Conservation (phyloP, 140 eudicot species). For the Anethum foeniculum region DNA sequence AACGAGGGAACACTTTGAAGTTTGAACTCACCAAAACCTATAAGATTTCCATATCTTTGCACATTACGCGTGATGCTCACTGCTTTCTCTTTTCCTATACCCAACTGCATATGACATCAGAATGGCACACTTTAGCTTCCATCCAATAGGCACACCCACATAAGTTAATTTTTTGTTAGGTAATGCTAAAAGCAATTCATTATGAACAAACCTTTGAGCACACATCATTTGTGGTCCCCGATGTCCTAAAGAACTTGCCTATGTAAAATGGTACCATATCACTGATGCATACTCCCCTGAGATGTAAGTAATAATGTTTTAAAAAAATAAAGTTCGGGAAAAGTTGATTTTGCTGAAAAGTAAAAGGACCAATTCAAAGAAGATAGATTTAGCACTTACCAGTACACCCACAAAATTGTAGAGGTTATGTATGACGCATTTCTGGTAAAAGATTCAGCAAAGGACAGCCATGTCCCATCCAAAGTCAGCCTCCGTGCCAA, state of each 20-base stretch:
- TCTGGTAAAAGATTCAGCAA: conserved; percentile 62
- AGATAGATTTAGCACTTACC: conserved; percentile 40
- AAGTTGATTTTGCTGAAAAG: not conserved
- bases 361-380: conserved; percentile 2
- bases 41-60: conserved; percentile 71
- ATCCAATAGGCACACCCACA: conserved; percentile 9
- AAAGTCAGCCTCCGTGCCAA: conserved; percentile 55
- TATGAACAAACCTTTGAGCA: conserved; percentile 64
- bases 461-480: conserved; percentile 84
- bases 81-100: conserved; percentile 72
- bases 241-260: conserved; percentile 68
- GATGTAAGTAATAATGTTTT: conserved; percentile 15
- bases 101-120: conserved; percentile 48
- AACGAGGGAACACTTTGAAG: conserved; percentile 6
- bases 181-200: conserved; percentile 4
- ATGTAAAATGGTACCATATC: conserved; percentile 94
- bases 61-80: conserved; percentile 38
- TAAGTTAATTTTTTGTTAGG: conserved; percentile 1
- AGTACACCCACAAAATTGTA: conserved; percentile 86
- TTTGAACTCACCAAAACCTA: conserved; percentile 73
- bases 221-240: conserved; percentile 81
- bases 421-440: conserved; percentile 72
- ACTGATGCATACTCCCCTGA: conserved; percentile 94
- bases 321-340: conserved; percentile 3
- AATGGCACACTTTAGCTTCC: conserved; percentile 11